A percentile compares a stretch with the other conserved stretches of the same genome.
Conservation (phyloP, 805 yeast genomes). For the Lachancea nothofagi region DNA sequence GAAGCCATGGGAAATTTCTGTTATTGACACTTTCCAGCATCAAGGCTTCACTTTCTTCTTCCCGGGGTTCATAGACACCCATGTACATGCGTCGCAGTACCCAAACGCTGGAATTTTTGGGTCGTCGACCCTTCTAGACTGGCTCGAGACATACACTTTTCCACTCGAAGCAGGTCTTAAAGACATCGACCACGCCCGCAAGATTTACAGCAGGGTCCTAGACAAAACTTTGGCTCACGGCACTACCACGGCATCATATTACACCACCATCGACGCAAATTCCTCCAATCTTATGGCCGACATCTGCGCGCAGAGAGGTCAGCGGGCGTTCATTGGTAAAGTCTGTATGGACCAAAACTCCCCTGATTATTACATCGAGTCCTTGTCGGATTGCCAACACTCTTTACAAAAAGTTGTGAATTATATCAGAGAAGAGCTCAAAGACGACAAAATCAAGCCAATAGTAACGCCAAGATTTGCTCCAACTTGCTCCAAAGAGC, state of each 20-base stretch:
- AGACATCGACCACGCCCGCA: slow-evolving; percentile 47
- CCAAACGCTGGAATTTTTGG: slow-evolving; percentile 84
- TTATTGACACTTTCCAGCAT: slow-evolving; percentile 27
- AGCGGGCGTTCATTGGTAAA: slow-evolving; percentile 85
- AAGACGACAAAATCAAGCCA: slow-evolving; percentile 53
- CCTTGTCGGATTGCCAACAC: slow-evolving; percentile 46
- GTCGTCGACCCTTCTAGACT: slow-evolving; percentile 75
- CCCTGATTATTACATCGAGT: slow-evolving; percentile 64
- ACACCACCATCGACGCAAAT: slow-evolving; percentile 76
- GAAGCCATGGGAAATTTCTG: slow-evolving; percentile 13
- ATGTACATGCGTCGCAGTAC: slow-evolving; percentile 79
- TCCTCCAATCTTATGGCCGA: slow-evolving; percentile 76
- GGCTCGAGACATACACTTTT: slow-evolving; percentile 86
- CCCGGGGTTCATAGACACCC: slow-evolving; percentile 81
- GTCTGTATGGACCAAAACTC: slow-evolving; percentile 89
- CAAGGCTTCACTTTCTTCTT: slow-evolving; percentile 47
- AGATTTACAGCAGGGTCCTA: slow-evolving; percentile 65
- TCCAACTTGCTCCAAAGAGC: slow-evolving; percentile 66
- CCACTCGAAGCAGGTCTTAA: slow-evolving; percentile 72
- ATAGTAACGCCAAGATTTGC: slow-evolving; percentile 92
- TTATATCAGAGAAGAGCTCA: slow-evolving; percentile 52
- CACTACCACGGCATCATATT: slow-evolving; percentile 89
- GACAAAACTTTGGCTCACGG: slow-evolving; percentile 67
- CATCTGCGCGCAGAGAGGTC: slow-evolving; percentile 60
- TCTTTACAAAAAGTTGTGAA: slow-evolving; percentile 53